Percentiles rank a stretch among this genome's conserved stretches.
Conservation (phyloP, 306 rosid species). For the Quercus bicolor region DNA sequence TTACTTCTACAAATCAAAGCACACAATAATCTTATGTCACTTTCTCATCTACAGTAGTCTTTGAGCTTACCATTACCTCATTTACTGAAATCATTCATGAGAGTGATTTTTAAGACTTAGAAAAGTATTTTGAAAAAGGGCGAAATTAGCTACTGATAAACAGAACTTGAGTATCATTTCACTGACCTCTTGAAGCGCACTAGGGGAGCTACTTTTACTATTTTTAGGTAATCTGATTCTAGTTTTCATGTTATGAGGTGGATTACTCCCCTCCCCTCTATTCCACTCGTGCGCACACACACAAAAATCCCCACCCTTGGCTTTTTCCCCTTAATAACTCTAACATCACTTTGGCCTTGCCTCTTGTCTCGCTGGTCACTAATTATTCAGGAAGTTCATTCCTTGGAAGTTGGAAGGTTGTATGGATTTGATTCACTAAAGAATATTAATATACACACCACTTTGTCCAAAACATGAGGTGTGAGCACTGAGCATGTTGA, state of each 20-base stretch:
- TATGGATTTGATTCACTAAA: background rate
- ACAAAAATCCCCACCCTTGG: background rate
- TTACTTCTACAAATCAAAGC: background rate
- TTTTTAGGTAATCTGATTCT: background rate
- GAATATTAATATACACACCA: background rate
- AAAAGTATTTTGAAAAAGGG: background rate
- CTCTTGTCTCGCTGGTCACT: background rate
- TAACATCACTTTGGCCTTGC: background rate
- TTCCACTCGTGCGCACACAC: rapidly evolving
- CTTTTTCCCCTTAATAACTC: background rate
- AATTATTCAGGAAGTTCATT: background rate
- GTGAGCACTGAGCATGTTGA: background rate
- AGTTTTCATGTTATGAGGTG: background rate
- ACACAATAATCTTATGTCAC: background rate
- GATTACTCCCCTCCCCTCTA: background rate
- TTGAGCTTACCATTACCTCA: background rate
- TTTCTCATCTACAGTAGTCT: too few species aligned
- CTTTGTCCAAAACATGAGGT: too few species aligned
- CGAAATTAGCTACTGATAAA: background rate
- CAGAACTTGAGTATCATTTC: background rate
- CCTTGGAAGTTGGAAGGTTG: background rate
- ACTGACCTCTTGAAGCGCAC: background rate
- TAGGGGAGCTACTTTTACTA: background rate
- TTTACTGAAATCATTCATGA: background rate
- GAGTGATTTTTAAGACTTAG: background rate